phyloP scores from a whole-genome alignment of 192 early-diverging fungal species.

The Allomyces arbusculus region DNA sequence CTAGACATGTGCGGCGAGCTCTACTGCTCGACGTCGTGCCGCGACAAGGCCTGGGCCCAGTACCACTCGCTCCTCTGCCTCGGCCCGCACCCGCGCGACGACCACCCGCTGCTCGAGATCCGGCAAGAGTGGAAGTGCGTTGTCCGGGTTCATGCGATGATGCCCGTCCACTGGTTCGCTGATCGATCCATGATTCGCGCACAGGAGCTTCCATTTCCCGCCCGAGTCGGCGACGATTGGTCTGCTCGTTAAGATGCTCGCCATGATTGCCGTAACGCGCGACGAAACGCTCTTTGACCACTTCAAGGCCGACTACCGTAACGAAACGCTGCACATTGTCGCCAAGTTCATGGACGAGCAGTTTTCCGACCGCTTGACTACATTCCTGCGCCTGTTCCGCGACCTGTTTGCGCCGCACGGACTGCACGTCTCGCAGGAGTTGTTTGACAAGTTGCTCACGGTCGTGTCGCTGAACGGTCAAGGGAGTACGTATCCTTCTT shows the following conservation, averaged over 20 bases:
- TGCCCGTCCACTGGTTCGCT: too few species aligned
- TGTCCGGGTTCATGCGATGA: too few species aligned
- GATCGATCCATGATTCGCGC: too few species aligned
- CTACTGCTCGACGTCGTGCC: not conserved
- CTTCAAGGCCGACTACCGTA: constrained; percentile 1
- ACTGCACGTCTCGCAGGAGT: not conserved
- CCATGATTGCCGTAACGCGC: constrained; percentile 1
- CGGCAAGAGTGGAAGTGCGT: constrained; percentile 1
- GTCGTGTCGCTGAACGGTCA: not conserved
- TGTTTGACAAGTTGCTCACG: not conserved
- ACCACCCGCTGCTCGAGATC: not conserved
- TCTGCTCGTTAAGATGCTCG: constrained; percentile 1
- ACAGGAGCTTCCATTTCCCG: constrained; percentile 1
- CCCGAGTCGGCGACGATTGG: constrained; percentile 1
- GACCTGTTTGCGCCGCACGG: not conserved
- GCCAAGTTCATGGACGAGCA: constrained; percentile 4
- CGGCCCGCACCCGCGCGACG: not conserved
- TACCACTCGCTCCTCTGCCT: not conserved
- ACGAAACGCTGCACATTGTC: constrained; percentile 1
- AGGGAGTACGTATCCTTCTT: not conserved
- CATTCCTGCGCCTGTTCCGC: not conserved
- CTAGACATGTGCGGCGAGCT: not conserved
- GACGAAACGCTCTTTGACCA: not conserved
- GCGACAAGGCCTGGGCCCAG: not conserved
- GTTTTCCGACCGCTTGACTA: not conserved